Evolutionary conservation across 805 yeast genomes (phyloP), one percentile per base, ranked within the genome.

Genomic region (Wickerhamiella bombiphila): DNA sequence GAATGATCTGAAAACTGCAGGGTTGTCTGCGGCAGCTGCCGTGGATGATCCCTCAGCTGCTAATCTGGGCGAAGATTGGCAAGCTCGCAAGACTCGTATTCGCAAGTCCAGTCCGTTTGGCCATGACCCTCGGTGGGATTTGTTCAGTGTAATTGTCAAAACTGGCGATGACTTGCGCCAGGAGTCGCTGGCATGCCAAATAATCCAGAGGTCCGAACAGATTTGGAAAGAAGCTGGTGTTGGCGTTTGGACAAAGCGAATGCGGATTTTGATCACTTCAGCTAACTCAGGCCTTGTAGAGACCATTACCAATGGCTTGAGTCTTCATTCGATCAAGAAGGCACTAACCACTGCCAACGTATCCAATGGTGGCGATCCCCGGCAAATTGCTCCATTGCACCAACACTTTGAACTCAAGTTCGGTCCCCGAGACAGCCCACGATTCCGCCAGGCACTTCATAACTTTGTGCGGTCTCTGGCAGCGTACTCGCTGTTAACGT

Each of bases 171-270:
- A 91, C 59, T 58, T 91, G 36, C 80, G 94, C 18, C 98, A 91
- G 55, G 98, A 91, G 57, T 95, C 98, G 0, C 85, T 91, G 65
- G 98, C 98, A 0, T 85, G 95, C 45, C 98, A 91, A 56, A 57
- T 91, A 32, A 88, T 91, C 36, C 78, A 80, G 43, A 78, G 93
- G 18, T 81, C 88, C 60, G 75, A 93, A 1, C 73, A 73, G 36
- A 74, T 83, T 32, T 91, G 97, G 97, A 70, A 71, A 34, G 69
- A 65, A 22, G 70, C 72, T 18, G 65, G 66, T 2, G 74, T 80
- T 5, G 76, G 69, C 20, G 82, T 76, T 3, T 91, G 98, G 97
- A 91, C 86, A 3, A 88, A 86, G 49, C 68, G 76, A 46, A 88
- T 91, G 97, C 75, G 82, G 49, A 91, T 91, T 39, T 64, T 91